Evolutionary conservation across 306 rosid species (phyloP).

Genomic region (Benincasa hispida): DNA sequence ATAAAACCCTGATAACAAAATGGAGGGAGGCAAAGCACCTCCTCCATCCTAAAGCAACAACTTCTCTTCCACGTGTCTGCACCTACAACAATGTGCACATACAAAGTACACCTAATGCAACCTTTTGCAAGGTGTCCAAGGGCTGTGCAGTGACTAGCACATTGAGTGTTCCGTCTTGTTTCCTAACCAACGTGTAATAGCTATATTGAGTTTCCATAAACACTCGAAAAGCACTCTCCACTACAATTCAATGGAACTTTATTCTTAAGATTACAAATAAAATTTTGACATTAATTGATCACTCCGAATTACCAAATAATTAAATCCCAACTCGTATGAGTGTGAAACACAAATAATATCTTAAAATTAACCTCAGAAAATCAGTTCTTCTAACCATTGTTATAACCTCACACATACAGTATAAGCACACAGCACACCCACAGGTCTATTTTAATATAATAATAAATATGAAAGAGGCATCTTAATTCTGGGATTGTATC

Average conservation of each 20-base stretch:
- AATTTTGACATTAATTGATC: not conserved
- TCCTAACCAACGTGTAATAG: not conserved
- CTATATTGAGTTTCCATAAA: not conserved
- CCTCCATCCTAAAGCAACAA: not conserved
- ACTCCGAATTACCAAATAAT: not conserved
- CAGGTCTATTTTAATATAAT: too few species aligned
- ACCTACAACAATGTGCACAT: not conserved
- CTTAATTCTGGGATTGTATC: not conserved
- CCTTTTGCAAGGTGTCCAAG: not conserved
- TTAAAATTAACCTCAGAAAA: not conserved
- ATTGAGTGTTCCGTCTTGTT: not conserved
- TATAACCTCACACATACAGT: not conserved
- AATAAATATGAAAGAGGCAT: not conserved
- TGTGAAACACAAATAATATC: not conserved
- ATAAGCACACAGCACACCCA: not conserved
- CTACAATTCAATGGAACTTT: not conserved
- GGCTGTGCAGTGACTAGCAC: not conserved
- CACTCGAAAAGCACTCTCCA: not conserved
- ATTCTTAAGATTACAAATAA: not conserved
- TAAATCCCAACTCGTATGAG: not conserved
- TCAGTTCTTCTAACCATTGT: not conserved
- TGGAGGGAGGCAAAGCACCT: not conserved
- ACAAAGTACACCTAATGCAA: not conserved
- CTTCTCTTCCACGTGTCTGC: not conserved
- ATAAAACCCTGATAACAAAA: not conserved